Base-by-base conservation (phyloP, 768 basidiomycete genomes). In the Suillus hirtellus region DNA sequence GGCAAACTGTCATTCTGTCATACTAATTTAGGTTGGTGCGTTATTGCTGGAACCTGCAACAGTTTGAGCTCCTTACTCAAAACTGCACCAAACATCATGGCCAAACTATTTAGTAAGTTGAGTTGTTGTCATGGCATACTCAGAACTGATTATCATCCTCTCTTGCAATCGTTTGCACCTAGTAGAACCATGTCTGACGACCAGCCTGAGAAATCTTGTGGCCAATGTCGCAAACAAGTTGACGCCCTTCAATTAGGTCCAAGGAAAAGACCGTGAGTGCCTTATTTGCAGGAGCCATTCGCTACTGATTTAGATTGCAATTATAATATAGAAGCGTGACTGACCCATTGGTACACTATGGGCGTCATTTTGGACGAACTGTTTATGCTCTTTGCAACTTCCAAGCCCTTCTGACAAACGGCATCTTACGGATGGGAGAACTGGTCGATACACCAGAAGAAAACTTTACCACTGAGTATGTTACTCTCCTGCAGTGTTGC, bases 191-290 rank as follows among this genome's bases (percentile, higher is more conserved):
- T 50, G 49, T 50, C 49, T 27, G 49, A 27, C 24, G 49, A 31
- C 12, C 49, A 50, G 24, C 49, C 40, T 15, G 14, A 40, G 27
- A 27, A 27, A 27, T 27, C 27, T 27, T 27, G 27, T 27, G 27
- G 27, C 40, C 14, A 50, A 50, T 63, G 27, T 15, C 64, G 62
- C 62, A 63, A 7, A 71, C 70, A 68, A 67, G 66, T 38, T 8
- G 52, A 43, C 35, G 65, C 65, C 21, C 61, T 68, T 31, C 55
- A 68, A 37, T 47, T 68, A 19, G 67, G 67, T 12, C 65, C 65
- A n/a, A n/a, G 60, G 40, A 68, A 68, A 46, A 68, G 43, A 60
- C 55, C 60, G 49, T 66, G 27, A 44, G 55, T 56, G 2, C 11
- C 40, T 15, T 44, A 37, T 56, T 37, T 24, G 6, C 34, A 43